Conservation (phyloP, 305 asterid species). For the Rubia balearica region DNA sequence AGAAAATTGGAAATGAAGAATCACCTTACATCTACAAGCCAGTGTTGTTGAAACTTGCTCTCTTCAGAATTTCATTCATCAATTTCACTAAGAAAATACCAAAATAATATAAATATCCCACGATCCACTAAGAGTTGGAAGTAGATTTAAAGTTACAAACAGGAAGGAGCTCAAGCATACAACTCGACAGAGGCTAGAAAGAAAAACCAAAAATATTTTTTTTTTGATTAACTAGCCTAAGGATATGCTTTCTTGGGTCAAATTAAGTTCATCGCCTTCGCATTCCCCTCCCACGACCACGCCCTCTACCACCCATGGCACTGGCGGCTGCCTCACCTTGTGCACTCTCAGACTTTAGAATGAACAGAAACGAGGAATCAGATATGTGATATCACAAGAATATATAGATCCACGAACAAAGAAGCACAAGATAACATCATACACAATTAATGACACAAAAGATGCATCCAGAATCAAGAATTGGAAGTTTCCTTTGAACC, state of each 20-base stretch:
- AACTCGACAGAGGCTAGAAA: not conserved
- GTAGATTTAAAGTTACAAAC: not conserved
- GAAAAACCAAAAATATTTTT: not conserved
- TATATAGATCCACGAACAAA: not conserved
- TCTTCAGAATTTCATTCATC: not conserved
- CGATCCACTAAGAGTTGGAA: not conserved
- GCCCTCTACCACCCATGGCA: conserved; percentile 88
- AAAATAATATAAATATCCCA: not conserved
- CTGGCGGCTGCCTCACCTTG: conserved; percentile 91
- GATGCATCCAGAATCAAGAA: not conserved
- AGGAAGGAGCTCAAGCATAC: not conserved
- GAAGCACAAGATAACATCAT: not conserved
- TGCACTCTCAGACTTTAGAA: conserved; percentile 85
- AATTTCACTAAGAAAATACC: not conserved
- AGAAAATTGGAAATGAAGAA: not conserved
- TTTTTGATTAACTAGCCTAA: conserved; percentile 5
- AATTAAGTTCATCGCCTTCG: conserved; percentile 44
- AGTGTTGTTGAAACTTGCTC: not conserved
- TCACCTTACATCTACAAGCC: not conserved
- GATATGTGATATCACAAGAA: not conserved
- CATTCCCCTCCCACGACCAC: conserved; percentile 92
- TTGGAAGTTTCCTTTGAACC: not conserved
- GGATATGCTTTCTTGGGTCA: not conserved
- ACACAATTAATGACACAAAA: not conserved
- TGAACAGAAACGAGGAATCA: not conserved